A percentile compares a stretch with the other conserved stretches of the same genome.
phyloP scores from a whole-genome alignment of 2,329 filamentous ascomycete species.

The Ceratocystis huliohia region DNA sequence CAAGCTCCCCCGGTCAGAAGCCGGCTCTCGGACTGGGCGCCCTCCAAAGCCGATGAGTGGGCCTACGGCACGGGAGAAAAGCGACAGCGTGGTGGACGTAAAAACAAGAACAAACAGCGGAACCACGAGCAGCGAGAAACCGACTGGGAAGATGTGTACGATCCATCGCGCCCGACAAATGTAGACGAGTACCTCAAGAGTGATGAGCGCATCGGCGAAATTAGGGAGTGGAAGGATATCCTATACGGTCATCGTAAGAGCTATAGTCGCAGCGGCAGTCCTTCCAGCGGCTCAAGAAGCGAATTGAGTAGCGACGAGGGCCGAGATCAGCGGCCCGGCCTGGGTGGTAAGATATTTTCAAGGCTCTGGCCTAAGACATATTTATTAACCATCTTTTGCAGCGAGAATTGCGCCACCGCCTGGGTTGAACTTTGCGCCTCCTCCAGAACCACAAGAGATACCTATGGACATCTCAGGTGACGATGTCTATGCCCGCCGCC shows the following conservation, averaged over 20 bases:
- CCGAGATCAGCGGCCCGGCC: constrained; percentile 2
- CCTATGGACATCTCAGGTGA: constrained; percentile 46
- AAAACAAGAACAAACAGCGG: constrained; percentile 58
- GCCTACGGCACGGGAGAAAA: constrained; percentile 52
- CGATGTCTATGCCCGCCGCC: constrained; percentile 53
- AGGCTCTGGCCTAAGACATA: background rate
- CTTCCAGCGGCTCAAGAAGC: constrained; percentile 26
- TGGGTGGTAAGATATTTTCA: background rate
- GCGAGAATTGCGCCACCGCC: constrained; percentile 49
- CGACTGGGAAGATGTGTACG: constrained; percentile 91
- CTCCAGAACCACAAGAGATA: constrained; percentile 36
- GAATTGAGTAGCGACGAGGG: constrained; percentile 33
- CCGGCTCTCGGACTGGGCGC: constrained; percentile 69
- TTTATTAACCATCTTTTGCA: constrained; percentile 24
- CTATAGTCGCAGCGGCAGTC: constrained; percentile 28
- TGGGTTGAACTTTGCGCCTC: constrained; percentile 45
- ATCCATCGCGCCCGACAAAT: constrained; percentile 67
- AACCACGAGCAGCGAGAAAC: constrained; percentile 45
- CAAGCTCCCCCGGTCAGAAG: constrained; percentile 44
- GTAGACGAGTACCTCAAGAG: constrained; percentile 75
- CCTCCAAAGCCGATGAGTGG: constrained; percentile 68
- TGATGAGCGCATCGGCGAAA: constrained; percentile 68
- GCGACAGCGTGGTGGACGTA: constrained; percentile 63
- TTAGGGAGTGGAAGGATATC: constrained; percentile 72
- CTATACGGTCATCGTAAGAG: constrained; percentile 58